Base-by-base conservation (phyloP, 805 yeast genomes). In the Martiniozyma abietophila region DNA sequence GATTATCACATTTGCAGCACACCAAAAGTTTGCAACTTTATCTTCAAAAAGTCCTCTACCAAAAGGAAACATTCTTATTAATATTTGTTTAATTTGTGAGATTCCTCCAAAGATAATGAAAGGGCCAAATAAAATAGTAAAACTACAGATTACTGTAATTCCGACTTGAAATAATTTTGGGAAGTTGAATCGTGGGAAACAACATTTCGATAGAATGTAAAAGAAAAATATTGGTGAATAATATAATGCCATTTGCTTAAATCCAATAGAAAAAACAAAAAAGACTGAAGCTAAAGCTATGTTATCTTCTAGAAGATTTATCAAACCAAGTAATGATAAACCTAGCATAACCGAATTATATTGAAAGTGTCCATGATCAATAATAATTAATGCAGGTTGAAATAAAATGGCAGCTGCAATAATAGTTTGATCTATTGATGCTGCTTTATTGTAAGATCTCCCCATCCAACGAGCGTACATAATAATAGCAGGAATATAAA, bases 351-450 rank as follows among this genome's bases (percentile, higher is more conserved):
- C 94, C 0, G 86, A 73, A 49, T 92, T 94, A 59, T 76, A 89
- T 59, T 94, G 98, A 61, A 92, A 92, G 59, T 92, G 98, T 6
- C 98, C 98, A 57, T 92, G 96, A 53, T 92, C 99, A 30, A 92
- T 76, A 38, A 92, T 65, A 28, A 82, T 68, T 40, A 89, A 63
- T 3, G 82, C 67, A 0, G 98, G 96, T 54, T 84, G 94, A 52
- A 79, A 74, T 22, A 92, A 54, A n/a, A 92, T 75, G 12, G 86
- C 75, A 2, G 85, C 79, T 0, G 85, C 74, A 11, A 81, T 76
- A 18, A 80, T 69, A 10, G 81, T 74, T 53, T 83, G 94, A 48
- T 81, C 84, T 49, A 83, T 72, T 25, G 89, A 69, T 3, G 78
- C 68, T 5, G 57, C 59, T 12, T 56, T 50, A 27, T 51, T 52